phyloP scores from a whole-genome alignment of 345 rosid genomes.

The Dimocarpus longan region DNA sequence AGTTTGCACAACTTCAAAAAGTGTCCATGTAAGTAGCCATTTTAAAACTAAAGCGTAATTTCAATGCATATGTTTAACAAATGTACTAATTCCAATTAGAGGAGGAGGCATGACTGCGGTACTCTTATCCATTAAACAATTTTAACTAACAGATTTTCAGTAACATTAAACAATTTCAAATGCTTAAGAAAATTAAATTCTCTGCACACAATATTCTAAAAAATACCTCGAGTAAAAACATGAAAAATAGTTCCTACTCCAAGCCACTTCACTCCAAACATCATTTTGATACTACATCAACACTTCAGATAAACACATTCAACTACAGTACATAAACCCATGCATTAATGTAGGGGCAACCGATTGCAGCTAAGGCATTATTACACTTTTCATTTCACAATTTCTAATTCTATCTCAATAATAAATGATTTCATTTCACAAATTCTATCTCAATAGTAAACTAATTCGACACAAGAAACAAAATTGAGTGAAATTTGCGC shows the following conservation, averaged over 20 bases:
- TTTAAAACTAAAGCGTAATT: background rate
- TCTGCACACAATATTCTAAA: background rate
- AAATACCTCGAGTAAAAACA: background rate
- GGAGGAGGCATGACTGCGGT: background rate
- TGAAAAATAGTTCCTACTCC: background rate
- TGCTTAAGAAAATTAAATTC: background rate
- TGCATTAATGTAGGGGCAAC: background rate
- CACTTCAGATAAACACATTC: background rate
- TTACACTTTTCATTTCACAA: background rate
- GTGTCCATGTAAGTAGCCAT: background rate
- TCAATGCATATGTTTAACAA: background rate
- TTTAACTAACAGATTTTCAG: background rate
- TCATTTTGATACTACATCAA: background rate
- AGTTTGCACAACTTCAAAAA: background rate
- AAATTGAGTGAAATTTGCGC: background rate
- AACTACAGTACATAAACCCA: background rate
- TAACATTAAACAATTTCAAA: background rate
- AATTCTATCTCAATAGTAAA: background rate
- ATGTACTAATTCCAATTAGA: background rate
- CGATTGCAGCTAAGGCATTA: background rate
- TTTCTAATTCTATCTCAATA: too few relatives aligned
- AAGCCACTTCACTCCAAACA: conserved; percentile 1
- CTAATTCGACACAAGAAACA: background rate
- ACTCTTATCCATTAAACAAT: background rate
- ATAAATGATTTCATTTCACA: too few relatives aligned